These are phyloP conservation scores for Geotrichum carabidarum DNA, from an alignment of 1,139 yeast genomes.

Conservation along the genomic window DNA sequence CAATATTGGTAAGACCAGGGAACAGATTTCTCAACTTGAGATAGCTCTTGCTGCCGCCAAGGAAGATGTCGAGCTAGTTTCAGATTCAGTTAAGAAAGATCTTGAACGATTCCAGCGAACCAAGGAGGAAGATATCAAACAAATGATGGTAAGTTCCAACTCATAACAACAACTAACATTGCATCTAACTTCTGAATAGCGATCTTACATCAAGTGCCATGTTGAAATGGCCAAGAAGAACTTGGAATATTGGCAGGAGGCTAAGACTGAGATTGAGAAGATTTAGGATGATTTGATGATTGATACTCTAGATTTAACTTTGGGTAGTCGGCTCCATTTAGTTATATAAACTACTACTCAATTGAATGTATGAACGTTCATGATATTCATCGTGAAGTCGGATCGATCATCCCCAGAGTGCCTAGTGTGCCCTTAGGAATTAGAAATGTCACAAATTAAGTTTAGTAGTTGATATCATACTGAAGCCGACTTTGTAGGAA, in stretches of 20 bases:
- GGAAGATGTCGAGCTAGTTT: conserved; percentile 51
- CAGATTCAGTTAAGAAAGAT: conserved; percentile 48
- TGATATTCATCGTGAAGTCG: too few species aligned
- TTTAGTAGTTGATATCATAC: too few species aligned
- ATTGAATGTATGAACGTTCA: background rate
- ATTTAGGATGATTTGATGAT: conserved; percentile 20
- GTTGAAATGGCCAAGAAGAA: conserved; percentile 68
- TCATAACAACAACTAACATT: background rate
- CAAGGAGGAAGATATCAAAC: conserved; percentile 43
- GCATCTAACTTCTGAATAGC: conserved; percentile 6
- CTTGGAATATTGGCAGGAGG: conserved; percentile 69
- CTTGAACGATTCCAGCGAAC: conserved; percentile 46
- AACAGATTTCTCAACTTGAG: conserved; percentile 50
- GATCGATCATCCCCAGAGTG: background rate
- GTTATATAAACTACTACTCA: background rate
- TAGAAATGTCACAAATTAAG: too few species aligned
- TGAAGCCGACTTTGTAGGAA: too few species aligned
- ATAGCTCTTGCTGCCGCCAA: conserved; percentile 56
- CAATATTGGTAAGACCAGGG: conserved; percentile 48
- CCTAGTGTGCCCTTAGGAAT: background rate
- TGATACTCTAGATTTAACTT: background rate
- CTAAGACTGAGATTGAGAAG: conserved; percentile 43
- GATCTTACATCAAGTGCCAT: conserved; percentile 53
- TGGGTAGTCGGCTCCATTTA: background rate
- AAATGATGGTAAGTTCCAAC: conserved; percentile 39